Evolutionary conservation across 1,139 yeast species (phyloP).

Genomic region (Nakaseomyces glabratus): DNA sequence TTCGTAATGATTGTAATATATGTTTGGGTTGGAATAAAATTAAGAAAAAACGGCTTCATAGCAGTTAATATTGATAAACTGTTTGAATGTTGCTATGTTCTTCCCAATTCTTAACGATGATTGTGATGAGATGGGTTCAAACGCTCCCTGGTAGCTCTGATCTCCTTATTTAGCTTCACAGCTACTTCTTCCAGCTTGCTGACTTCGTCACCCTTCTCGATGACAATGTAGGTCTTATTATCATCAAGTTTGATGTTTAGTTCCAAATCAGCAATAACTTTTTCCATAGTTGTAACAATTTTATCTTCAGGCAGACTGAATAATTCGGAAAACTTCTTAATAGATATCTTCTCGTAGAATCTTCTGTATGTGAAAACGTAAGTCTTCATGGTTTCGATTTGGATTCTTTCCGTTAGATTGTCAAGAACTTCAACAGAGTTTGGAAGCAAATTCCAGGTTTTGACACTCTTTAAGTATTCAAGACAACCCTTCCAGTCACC

Average conservation of each 20-base stretch:
- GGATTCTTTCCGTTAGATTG: conserved; percentile 70
- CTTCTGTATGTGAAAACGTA: conserved; percentile 77
- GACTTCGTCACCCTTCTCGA: conserved; percentile 68
- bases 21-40: no score
- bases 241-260: conserved; percentile 59
- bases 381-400: conserved; percentile 84
- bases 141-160: conserved; percentile 30
- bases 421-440: conserved; percentile 55
- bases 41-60: no score
- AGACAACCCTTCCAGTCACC: conserved; percentile 86
- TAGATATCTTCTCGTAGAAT: conserved; percentile 67
- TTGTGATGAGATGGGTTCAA: conserved; percentile 18
- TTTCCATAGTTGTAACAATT: conserved; percentile 56
- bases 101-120: conserved; percentile 13
- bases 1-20: no score
- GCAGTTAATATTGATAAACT: conserved; percentile 39
- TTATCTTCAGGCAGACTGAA: conserved; percentile 54
- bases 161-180: conserved; percentile 78
- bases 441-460: conserved; percentile 82
- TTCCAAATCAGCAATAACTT: conserved; percentile 71
- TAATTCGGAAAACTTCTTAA: conserved; percentile 51
- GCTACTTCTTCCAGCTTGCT: conserved; percentile 86
- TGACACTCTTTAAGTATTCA: conserved; percentile 62
- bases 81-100: background rate
- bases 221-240: conserved; percentile 48